Base-by-base conservation (phyloP, 495 filamentous ascomycete species). In the Penicillium manginii region DNA sequence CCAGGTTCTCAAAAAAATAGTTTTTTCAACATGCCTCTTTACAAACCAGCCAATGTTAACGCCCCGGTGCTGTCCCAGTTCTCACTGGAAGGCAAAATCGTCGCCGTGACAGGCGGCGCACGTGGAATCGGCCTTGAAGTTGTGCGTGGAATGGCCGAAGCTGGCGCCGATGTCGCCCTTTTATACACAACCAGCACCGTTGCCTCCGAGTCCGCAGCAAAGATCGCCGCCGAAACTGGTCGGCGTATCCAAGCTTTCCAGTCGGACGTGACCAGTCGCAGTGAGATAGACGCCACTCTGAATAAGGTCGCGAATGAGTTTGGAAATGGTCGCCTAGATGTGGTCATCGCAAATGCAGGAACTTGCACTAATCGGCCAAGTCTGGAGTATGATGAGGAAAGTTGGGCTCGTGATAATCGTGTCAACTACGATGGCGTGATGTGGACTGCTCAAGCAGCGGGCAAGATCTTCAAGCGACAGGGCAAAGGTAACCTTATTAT, bases 151-250 rank as follows among this genome's bases (percentile, higher is more conserved):
- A 65, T 83, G 21, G 90, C 90, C 11, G 90, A 92, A 65, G 85
- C 88, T 18, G 90, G 90, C 8, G 89, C 90, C n/a, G 86, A 93
- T 56, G 62, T 65, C 9, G 90, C 87, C 3, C 86, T 93, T 19
- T 87, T 88, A 82, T 92, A 92, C 67, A 88, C 88, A 65, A 82
- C 78, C 66, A 89, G 89, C 71, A 84, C 83, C 66, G 81, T 85
- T 54, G 87, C 89, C 2, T 58, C 86, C 45, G 77, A 84, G 17
- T 73, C 81, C 18, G 90, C 90, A 2, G 78, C 75, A 19, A 81
- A 85, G 23, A 86, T 92, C 46, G 86, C 85, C 62, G 73, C 83
- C 53, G 80, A 78, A 29, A 91, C 82, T 60, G 86, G 85, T 7
- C 87, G 89, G 35, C 85, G 84, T 67, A 23, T 26, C 9, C 15